Conservation (phyloP, 345 rosid species). For the Salix brachista region DNA sequence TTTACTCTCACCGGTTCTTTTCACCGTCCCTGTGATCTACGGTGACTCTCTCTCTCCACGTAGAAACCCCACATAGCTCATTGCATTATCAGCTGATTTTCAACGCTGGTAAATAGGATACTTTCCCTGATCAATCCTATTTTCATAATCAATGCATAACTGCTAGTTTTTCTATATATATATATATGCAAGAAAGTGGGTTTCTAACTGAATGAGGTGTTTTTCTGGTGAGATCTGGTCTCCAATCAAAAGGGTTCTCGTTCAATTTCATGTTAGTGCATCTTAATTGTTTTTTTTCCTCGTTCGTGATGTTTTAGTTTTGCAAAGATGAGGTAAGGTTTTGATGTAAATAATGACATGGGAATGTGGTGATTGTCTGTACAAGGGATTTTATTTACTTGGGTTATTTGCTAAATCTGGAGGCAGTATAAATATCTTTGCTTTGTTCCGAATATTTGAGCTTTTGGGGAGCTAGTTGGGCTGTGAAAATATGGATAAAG, state of each 20-base stretch:
- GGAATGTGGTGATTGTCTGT: slow-evolving; percentile 3
- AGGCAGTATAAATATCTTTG: slow-evolving; percentile 10
- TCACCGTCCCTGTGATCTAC: too few species aligned
- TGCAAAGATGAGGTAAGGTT: not conserved
- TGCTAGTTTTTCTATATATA: too few species aligned
- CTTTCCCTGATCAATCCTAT: too few species aligned
- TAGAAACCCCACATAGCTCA: too few species aligned
- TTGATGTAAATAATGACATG: slow-evolving; percentile 1
- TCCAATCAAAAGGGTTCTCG: not conserved
- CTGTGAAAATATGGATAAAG: slow-evolving; percentile 37
- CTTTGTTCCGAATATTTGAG: slow-evolving; percentile 1
- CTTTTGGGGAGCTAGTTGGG: slow-evolving; percentile 19
- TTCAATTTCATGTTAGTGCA: not conserved
- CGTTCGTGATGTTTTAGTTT: not conserved
- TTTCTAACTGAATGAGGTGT: not conserved
- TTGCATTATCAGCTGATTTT: too few species aligned
- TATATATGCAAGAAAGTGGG: not conserved
- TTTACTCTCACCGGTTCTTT: too few species aligned
- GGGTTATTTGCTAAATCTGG: not conserved
- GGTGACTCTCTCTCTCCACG: too few species aligned
- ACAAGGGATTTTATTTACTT: not conserved
- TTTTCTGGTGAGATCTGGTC: slow-evolving; percentile 4
- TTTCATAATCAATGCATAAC: too few species aligned
- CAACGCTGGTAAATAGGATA: too few species aligned
- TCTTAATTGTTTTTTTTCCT: not conserved